Conservation (phyloP, 108 stramenopile genomes). For the Cafeteria roenbergensis region DNA sequence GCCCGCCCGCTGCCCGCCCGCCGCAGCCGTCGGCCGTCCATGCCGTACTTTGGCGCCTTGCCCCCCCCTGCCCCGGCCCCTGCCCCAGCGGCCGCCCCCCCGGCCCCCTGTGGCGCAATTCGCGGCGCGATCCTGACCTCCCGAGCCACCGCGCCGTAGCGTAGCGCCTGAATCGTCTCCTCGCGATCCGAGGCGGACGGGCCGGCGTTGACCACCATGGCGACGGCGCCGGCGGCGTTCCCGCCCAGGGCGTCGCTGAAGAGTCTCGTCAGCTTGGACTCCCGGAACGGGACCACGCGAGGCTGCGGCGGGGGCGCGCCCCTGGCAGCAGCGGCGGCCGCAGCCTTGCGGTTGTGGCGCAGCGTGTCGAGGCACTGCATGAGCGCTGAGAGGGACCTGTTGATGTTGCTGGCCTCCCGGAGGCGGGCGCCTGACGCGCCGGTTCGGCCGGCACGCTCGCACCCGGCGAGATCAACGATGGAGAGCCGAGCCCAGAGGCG, state of each 20-base stretch:
- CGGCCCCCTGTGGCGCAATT: not conserved
- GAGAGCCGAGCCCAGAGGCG: slow-evolving; percentile 38
- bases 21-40: not conserved
- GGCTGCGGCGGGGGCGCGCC: slow-evolving; percentile 1
- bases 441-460: slow-evolving; percentile 74
- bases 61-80: not conserved
- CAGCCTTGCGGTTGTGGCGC: slow-evolving; percentile 44
- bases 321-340: no score
- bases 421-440: slow-evolving; percentile 56
- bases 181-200: slow-evolving; percentile 68
- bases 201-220: slow-evolving; percentile 82
- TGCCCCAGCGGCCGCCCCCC: not conserved
- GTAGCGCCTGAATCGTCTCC: slow-evolving; percentile 77
- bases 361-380: slow-evolving; percentile 80
- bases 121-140: slow-evolving; percentile 29
- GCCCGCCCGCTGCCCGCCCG: not conserved
- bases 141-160: slow-evolving; percentile 60
- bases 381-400: slow-evolving; percentile 84
- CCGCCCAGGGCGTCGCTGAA: slow-evolving; percentile 76
- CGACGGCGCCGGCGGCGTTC: slow-evolving; percentile 32
- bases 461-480: slow-evolving; percentile 94
- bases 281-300: slow-evolving; percentile 74
- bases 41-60: not conserved
- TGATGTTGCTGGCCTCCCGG: slow-evolving; percentile 82
- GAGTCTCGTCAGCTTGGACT: slow-evolving; percentile 85